phyloP scores from a whole-genome alignment of 2,329 filamentous ascomycete genomes.

The Fusarium foetens region DNA sequence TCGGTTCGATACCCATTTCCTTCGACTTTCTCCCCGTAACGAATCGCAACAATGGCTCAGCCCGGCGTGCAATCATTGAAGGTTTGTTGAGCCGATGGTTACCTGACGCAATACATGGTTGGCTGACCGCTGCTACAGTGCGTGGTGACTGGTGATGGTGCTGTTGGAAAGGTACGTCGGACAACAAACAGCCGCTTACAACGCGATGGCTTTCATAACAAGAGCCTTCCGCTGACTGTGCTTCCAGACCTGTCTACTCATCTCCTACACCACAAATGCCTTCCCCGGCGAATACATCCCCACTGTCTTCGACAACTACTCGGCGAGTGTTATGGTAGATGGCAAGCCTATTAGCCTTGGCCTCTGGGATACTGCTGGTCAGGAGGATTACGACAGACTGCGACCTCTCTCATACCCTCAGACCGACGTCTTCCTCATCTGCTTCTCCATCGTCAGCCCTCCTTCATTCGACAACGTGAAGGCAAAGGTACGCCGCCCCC shows the following conservation, averaged over 20 bases:
- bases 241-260: slow-evolving; percentile 91
- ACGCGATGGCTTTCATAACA: neutral
- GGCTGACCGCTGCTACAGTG: slow-evolving; percentile 69
- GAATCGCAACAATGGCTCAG: slow-evolving; percentile 70
- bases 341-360: slow-evolving; percentile 97
- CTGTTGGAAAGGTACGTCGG: slow-evolving; percentile 86
- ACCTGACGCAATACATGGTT: slow-evolving; percentile 31
- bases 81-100: slow-evolving; percentile 63
- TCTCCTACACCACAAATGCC: slow-evolving; percentile 99
- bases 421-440: slow-evolving; percentile 98
- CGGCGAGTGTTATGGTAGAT: slow-evolving; percentile 98
- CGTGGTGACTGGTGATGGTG: slow-evolving; percentile 98
- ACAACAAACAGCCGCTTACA: neutral
- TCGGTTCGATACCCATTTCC: slow-evolving; percentile 1
- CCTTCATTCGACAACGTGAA: slow-evolving; percentile 99
- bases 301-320: slow-evolving; percentile 99
- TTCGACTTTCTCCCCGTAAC: slow-evolving; percentile 8
- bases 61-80: slow-evolving; percentile 91
- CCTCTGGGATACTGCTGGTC: slow-evolving; percentile 97
- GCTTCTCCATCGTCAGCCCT: slow-evolving; percentile 97
- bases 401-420: slow-evolving; percentile 96
- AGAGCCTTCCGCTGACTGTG: slow-evolving; percentile 44
- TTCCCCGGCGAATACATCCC: slow-evolving; percentile 99
- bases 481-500: slow-evolving; percentile 79
- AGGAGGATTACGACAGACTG: slow-evolving; percentile 97